phyloP scores from a whole-genome alignment of 176 grass and related monocot species.

The Coix lacrymajobi region DNA sequence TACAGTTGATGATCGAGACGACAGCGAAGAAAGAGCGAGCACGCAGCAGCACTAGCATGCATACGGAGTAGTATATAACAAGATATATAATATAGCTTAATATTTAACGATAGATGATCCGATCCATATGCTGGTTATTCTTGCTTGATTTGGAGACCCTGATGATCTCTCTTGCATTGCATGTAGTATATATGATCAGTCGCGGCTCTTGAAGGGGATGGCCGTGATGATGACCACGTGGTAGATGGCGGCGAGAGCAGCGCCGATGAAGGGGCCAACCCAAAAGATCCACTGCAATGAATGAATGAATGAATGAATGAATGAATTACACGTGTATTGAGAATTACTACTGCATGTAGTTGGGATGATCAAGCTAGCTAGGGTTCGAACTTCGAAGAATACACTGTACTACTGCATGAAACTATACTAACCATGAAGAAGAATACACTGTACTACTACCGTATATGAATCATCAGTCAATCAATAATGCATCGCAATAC shows the following conservation, averaged over 20 bases:
- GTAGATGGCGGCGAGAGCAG: constrained; percentile 82
- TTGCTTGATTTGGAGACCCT: not conserved
- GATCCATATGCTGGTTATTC: not conserved
- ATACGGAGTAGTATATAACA: not conserved
- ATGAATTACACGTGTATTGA: no score
- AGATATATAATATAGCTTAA: not conserved
- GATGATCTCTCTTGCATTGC: not conserved
- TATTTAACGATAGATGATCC: no score
- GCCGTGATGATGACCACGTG: constrained; percentile 85
- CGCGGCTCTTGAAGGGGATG: constrained; percentile 88
- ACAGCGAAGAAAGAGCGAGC: not conserved
- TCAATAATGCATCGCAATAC: no score
- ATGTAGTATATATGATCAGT: not conserved
- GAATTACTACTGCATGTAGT: no score
- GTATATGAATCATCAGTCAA: no score
- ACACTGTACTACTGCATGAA: no score
- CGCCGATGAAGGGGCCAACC: constrained; percentile 89
- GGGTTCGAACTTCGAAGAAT: no score
- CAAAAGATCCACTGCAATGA: constrained; percentile 86
- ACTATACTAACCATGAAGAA: no score
- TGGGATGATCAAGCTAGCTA: no score
- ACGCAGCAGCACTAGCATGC: not conserved
- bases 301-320: no score
- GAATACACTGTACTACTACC: no score
- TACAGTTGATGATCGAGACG: not conserved